Base-by-base conservation (phyloP, 139 green algal species). In the Haematococcus lacustris region DNA sequence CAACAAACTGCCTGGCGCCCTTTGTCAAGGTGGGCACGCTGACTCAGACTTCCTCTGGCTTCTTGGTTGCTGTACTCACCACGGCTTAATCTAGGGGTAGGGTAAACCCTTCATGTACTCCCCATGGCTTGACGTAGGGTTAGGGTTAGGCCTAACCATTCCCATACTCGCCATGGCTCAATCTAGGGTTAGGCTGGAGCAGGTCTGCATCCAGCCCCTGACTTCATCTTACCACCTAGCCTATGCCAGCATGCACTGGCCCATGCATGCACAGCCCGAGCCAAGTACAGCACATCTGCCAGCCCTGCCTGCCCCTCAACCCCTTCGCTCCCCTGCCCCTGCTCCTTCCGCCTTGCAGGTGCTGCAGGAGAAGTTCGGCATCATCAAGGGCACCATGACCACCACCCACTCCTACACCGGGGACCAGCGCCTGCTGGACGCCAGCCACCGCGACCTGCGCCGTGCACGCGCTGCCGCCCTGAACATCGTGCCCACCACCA, bases 401-500 rank as follows among this genome's bases (percentile, higher is more conserved):
- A 99, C 95, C 78, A 98, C 91, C 61, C 95, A 99, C 92, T 97
- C 91, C 17, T 99, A 99, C 94, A 99, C 95, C 38, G 93, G 93
- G 71, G 95, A 99, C 89, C 94, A 98, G 93, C 83, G 92, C 73
- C 89, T 99, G 85, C 87, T 98, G 76, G 95, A 99, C 82, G 94
- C 93, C 2, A 94, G 86, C n/a, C 94, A 98, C 93, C 88, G 94
- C 73, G 95, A 99, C 78, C 88, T 98, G 80, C 89, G 95, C 77
- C 91, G 95, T 73, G 94, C 95, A 6, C 94, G 95, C 57, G 95
- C 95, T 39, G 95, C 95, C 53, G 93, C 93, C 37, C 89, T 99
- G 35, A 98, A 97, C 90, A 99, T 99, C 79, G 93, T 99, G 73
- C 95, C 95, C 83, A 99, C 95, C 82, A 96, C 95, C 77, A 99